Base-by-base conservation (phyloP, 768 basidiomycete genomes). In the Hygrophoropsis aurantiaca region DNA sequence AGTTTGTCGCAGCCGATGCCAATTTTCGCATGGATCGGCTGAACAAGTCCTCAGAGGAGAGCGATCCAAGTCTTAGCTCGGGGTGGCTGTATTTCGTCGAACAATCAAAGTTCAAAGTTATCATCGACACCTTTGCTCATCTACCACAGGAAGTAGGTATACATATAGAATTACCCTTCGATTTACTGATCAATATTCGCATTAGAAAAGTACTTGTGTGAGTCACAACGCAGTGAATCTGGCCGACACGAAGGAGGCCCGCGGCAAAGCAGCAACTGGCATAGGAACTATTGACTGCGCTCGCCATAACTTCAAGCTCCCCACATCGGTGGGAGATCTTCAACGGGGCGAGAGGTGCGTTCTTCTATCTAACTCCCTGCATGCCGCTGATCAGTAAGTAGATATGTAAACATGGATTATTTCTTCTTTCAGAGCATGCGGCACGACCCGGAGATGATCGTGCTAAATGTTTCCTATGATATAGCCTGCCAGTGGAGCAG, bases 11-110 rank as follows among this genome's bases (percentile, higher is more conserved):
- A 1, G 58, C 68, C 1, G 62, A 68, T 39, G 61, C 65, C 0
- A 68, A 68, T 50, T 69, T 69, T 47, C 47, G 67, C 3, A 50
- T 68, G 2, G 61, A 63, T 39, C 46, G 52, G 3, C 41, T 51
- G 36, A 53, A 58, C 25, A 57, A 57, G 3, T 65, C 62, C 11
- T 58, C 26, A 3, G 53, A 60, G 6, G 53, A 56, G 6, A 35
- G 44, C 13, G 64, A 68, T 49, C 66, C 65, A 2, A 50, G 55
- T 0, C 54, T 68, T 4, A 62, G 58, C 41, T 35, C 49, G 7
- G 60, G 65, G 1, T 55, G 45, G 33, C 51, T 62, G 0, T 68
- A 61, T 45, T 49, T 65, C 27, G 61, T 65, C 5, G 60, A 59
- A 23, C 57, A 56, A 11, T 47, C 18, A 4, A 43, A 33, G 15